phyloP scores from a whole-genome alignment of 805 yeast genomes.

The Lachancea fermentati region DNA sequence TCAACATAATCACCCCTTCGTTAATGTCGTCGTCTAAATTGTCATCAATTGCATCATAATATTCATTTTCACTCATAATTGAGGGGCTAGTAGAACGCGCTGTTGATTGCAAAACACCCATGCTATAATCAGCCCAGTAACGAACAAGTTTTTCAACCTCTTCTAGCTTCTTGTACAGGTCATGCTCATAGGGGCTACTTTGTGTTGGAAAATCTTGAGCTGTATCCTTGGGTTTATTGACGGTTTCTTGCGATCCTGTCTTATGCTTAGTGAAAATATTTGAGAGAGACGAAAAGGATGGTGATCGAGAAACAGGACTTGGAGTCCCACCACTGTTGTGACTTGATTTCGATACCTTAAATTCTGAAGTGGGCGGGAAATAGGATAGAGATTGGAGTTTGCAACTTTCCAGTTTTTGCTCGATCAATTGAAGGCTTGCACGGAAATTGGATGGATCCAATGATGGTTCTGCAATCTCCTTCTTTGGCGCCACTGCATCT shows the following conservation, averaged over 20 bases:
- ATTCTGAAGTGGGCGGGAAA: constrained; percentile 1
- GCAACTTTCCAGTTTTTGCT: constrained; percentile 26
- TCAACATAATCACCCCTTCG: constrained; percentile 53
- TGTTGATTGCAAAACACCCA: constrained; percentile 1
- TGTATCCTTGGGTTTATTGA: not conserved
- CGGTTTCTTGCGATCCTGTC: constrained; percentile 6
- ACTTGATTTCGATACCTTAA: not conserved
- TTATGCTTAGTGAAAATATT: constrained; percentile 7
- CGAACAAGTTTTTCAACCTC: constrained; percentile 22
- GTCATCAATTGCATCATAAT: constrained; percentile 64
- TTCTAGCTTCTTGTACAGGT: constrained; percentile 19
- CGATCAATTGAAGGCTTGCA: constrained; percentile 12
- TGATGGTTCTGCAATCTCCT: constrained; percentile 4
- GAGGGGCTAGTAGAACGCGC: constrained; percentile 12
- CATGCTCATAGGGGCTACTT: constrained; percentile 16
- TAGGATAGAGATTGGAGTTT: constrained; percentile 24
- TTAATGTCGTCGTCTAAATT: constrained; percentile 12
- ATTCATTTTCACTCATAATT: constrained; percentile 42
- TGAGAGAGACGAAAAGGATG: constrained; percentile 9
- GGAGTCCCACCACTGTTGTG: constrained; percentile 1
- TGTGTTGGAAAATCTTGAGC: not conserved
- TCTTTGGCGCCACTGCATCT: constrained; percentile 4
- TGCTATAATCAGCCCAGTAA: constrained; percentile 4
- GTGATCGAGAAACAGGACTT: constrained; percentile 9
- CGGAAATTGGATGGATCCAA: constrained; percentile 7